Conservation (phyloP, 306 rosid genomes). For the Begonia masoniana region DNA sequence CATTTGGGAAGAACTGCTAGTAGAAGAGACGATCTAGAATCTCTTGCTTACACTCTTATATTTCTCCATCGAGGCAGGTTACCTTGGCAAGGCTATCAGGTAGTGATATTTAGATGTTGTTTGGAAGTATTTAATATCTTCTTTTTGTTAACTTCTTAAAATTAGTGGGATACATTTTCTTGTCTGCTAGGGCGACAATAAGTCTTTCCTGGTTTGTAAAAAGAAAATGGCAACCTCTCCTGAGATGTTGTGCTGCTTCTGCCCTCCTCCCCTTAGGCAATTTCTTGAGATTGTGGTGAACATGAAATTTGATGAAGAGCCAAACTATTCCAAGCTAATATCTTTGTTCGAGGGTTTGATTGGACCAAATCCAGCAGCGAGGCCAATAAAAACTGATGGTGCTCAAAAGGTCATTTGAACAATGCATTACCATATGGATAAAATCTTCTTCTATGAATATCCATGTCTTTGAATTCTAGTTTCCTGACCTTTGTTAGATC, state of each 20-base stretch:
- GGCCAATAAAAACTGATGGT: conserved; percentile 83
- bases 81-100: conserved; percentile 98
- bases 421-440: conserved; percentile 1
- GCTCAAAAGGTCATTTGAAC: conserved; percentile 61
- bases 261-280: conserved; percentile 72
- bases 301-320: conserved; percentile 97
- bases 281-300: conserved; percentile 87
- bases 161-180: not conserved
- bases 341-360: conserved; percentile 72
- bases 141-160: no score
- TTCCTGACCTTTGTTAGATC: conserved; percentile 11
- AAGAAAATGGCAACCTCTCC: conserved; percentile 95
- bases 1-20: conserved; percentile 96
- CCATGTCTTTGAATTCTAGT: not conserved
- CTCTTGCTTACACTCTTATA: conserved; percentile 86
- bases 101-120: conserved; percentile 5
- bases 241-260: conserved; percentile 85
- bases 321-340: conserved; percentile 72
- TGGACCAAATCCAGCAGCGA: conserved; percentile 74
- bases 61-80: conserved; percentile 84
- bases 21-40: conserved; percentile 92
- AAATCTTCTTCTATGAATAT: no score
- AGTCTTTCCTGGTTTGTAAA: conserved; percentile 56
- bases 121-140: conserved; percentile 3
- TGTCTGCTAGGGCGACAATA: conserved; percentile 59